Conservation (phyloP, 2,329 filamentous ascomycete species). For the Dryadomyces quercivorus region DNA sequence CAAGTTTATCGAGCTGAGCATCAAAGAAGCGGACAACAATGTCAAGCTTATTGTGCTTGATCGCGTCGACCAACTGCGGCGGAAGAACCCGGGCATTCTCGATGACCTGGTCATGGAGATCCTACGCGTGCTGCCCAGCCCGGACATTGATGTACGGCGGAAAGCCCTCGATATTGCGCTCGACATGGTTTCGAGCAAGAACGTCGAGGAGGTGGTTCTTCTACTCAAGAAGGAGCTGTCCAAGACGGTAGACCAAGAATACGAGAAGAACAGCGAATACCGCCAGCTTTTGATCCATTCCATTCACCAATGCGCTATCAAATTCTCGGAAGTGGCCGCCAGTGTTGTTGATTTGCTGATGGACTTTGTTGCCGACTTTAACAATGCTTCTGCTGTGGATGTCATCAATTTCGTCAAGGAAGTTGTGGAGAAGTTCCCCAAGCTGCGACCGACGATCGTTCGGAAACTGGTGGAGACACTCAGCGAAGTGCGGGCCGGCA, state of each 20-base stretch:
- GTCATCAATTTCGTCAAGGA: slow-evolving; percentile 99
- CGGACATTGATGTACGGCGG: slow-evolving; percentile 87
- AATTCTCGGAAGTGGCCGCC: slow-evolving; percentile 94
- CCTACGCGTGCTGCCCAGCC: slow-evolving; percentile 82
- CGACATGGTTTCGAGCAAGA: slow-evolving; percentile 98
- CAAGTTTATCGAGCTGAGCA: slow-evolving; percentile 94
- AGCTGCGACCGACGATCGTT: slow-evolving; percentile 76
- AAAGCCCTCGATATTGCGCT: slow-evolving; percentile 84
- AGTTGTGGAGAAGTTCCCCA: slow-evolving; percentile 95
- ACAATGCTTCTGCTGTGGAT: slow-evolving; percentile 91
- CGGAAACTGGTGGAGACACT: slow-evolving; percentile 80
- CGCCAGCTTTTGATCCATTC: slow-evolving; percentile 90
- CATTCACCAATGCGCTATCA: slow-evolving; percentile 97
- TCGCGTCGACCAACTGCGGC: slow-evolving; percentile 63
- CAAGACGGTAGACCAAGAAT: slow-evolving; percentile 96
- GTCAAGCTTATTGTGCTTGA: slow-evolving; percentile 97
- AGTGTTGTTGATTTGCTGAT: slow-evolving; percentile 94
- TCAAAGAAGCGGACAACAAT: slow-evolving; percentile 98
- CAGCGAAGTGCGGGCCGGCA: slow-evolving; percentile 86
- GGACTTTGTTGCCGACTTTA: slow-evolving; percentile 98
- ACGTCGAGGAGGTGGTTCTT: slow-evolving; percentile 93
- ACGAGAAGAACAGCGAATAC: slow-evolving; percentile 96
- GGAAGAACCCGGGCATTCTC: slow-evolving; percentile 67
- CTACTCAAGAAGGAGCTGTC: slow-evolving; percentile 94
- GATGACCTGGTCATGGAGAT: slow-evolving; percentile 97